Conservation (phyloP, 495 filamentous ascomycete species). For the Glutinoglossum americanum region DNA sequence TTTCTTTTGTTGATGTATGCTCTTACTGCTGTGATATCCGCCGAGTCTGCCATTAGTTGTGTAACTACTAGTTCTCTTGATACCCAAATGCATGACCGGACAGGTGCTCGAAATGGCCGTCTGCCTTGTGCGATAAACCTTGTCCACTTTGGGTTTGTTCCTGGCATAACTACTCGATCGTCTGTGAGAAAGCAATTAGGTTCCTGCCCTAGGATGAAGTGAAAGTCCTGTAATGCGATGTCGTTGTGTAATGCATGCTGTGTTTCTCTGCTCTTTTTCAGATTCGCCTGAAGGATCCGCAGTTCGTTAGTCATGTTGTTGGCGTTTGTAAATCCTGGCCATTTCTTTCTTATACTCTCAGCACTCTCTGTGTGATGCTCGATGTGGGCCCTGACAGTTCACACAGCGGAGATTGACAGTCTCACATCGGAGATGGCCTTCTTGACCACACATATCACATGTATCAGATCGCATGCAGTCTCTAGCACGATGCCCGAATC, state of each 20-base stretch:
- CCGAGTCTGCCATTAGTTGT: not conserved
- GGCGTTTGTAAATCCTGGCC: slow-evolving; percentile 4
- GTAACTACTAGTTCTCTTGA: not conserved
- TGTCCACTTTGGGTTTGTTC: slow-evolving; percentile 6
- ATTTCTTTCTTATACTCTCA: slow-evolving; percentile 6
- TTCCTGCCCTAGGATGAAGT: slow-evolving; percentile 8
- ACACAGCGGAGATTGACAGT: slow-evolving; percentile 5
- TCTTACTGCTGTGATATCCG: not conserved
- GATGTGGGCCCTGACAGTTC: not conserved
- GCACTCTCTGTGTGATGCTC: slow-evolving; percentile 4
- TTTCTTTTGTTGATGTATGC: not conserved
- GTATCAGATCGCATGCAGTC: slow-evolving; percentile 7
- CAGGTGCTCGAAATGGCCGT: not conserved
- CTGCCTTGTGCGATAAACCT: slow-evolving; percentile 4
- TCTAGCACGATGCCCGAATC: slow-evolving; percentile 5
- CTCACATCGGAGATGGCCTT: slow-evolving; percentile 7
- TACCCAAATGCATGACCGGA: slow-evolving; percentile 1
- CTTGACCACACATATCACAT: slow-evolving; percentile 7
- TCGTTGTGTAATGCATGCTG: slow-evolving; percentile 7
- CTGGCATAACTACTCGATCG: slow-evolving; percentile 5
- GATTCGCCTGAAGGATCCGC: slow-evolving; percentile 7
- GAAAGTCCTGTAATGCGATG: slow-evolving; percentile 4
- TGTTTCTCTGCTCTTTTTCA: slow-evolving; percentile 5
- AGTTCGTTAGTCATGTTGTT: slow-evolving; percentile 4
- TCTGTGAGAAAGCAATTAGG: slow-evolving; percentile 6